Conservation (phyloP, 352 stramenopile species). For the Globisporangium apiculatum region DNA sequence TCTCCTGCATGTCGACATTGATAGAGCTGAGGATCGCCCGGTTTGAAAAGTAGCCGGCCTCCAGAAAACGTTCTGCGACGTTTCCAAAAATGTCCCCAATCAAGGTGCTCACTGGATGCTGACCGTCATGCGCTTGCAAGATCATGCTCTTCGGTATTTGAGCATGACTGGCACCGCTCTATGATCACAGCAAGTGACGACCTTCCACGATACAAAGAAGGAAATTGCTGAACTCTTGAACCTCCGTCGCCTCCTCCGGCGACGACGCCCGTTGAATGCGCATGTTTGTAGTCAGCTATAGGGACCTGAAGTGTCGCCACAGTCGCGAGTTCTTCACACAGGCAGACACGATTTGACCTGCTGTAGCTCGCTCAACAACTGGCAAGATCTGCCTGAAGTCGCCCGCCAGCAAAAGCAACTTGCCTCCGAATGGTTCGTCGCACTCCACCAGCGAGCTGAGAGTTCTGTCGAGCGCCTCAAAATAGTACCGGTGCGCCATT, state of each 20-base stretch:
- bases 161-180: background rate
- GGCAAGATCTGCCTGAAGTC: background rate
- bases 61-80: background rate
- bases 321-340: background rate
- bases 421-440: background rate
- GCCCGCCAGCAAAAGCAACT: background rate
- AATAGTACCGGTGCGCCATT: background rate
- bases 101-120: background rate
- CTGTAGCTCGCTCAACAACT: background rate
- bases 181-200: background rate
- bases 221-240: background rate
- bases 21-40: background rate
- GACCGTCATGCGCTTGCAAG: background rate
- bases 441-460: background rate
- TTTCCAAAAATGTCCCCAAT: constrained; percentile 1
- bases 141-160: background rate
- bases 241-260: background rate
- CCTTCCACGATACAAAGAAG: background rate
- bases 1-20: background rate
- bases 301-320: background rate
- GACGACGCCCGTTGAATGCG: background rate
- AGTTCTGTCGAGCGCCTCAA: background rate
- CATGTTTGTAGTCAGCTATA: background rate
- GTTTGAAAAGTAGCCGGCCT: constrained; percentile 1
- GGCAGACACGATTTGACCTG: background rate